Base-by-base conservation (phyloP, 1,139 yeast genomes). In the Candida sp. region DNA sequence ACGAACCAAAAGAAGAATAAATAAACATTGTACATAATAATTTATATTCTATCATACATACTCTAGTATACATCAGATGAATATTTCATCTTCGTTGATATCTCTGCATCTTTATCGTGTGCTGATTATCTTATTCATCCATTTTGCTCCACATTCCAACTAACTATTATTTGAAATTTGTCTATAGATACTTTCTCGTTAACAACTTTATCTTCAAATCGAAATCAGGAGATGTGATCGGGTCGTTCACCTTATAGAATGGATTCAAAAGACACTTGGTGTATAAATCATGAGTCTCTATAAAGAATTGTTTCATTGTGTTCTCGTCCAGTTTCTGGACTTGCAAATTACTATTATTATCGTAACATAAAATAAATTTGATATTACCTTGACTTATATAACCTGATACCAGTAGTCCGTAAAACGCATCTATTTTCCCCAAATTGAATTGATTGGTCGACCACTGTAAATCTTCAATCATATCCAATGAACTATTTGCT, bases 381-480 rank as follows among this genome's bases (percentile, higher is more conserved):
- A 88, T 79, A 56, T 88, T 91, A 3, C 97, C 95, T 45, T 91
- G 93, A 0, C 97, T 89, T 30, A 91, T 74, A 60, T 82, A 93
- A 9, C 95, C 95, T 43, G 89, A 86, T 21, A 93, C 81, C 45
- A 75, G 70, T 49, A 84, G 79, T 3, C 95, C 95, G 60, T 91
- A 88, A 62, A 90, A 93, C 39, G 85, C 82, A 65, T 93, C 99
- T 15, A 93, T 79, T 41, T 81, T 80, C 39, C 93, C 93, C 49
- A 90, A 67, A 56, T 87, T 79, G 59, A 84, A 72, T 36, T 77
- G 73, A 49, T 75, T 79, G 11, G 81, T 71, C 40, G 81, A 77
- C 95, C 96, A 91, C 56, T 90, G 97, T 3, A 81, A 68, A 53
- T 90, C 97, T 53, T 93, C 97, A 1, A 95, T 83, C 21, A 93